Evolutionary conservation across 179 eudicot species (phyloP).

Genomic region (Sideroxylon spinosum): DNA sequence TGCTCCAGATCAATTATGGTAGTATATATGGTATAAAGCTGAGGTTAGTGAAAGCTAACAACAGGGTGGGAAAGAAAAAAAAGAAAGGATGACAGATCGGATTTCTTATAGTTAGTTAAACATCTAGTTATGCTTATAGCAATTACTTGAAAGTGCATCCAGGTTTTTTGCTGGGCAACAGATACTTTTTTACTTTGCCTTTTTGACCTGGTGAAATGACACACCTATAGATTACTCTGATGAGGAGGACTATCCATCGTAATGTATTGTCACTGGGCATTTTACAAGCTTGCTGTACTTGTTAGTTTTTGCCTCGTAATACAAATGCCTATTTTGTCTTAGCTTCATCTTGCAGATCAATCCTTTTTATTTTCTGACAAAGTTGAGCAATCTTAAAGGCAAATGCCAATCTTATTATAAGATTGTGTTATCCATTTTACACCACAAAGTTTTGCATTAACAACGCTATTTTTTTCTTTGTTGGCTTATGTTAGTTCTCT

Average conservation of each 20-base stretch:
- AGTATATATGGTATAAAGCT: not conserved
- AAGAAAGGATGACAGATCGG: conserved; percentile 5
- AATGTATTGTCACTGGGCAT: not conserved
- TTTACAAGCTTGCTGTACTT: conserved; percentile 5
- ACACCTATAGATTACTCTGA: conserved; percentile 4
- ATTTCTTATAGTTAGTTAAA: not conserved
- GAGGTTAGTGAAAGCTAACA: not conserved
- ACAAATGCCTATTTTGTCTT: conserved; percentile 10
- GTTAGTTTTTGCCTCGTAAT: not conserved
- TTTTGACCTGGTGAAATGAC: conserved; percentile 10
- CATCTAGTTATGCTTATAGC: not conserved
- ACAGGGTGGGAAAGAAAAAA: not conserved
- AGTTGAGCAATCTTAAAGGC: not conserved
- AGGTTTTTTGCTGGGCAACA: conserved; percentile 8
- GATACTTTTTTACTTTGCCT: not conserved
- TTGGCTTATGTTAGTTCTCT: no score
- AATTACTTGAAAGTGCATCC: not conserved
- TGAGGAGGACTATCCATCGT: not conserved
- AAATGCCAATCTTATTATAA: not conserved
- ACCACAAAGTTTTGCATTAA: no score
- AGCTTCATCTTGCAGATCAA: not conserved
- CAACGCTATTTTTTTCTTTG: no score
- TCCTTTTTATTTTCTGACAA: not conserved
- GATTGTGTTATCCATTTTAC: not conserved
- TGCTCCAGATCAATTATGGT: not conserved